phyloP scores from a whole-genome alignment of 1,139 yeast genomes.

The Saccharomyces hybrid region DNA sequence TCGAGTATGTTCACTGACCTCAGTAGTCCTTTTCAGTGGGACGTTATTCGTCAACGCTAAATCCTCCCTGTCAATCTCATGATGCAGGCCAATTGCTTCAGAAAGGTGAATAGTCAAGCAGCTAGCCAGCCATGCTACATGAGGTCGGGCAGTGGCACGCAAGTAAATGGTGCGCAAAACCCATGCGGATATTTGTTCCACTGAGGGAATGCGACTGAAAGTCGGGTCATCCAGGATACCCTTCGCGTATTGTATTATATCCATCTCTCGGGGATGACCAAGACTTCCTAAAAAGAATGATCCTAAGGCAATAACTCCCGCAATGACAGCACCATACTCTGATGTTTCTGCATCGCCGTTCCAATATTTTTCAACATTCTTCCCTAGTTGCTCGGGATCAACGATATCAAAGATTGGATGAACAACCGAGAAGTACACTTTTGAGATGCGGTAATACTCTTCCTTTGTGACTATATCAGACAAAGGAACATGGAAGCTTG shows the following conservation, averaged over 20 bases:
- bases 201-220: constrained; percentile 8
- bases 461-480: constrained; percentile 5
- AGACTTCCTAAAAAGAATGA: constrained; percentile 9
- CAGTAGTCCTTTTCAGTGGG: neutral
- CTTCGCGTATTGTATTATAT: constrained; percentile 8
- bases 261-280: constrained; percentile 11
- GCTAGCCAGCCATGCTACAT: constrained; percentile 11
- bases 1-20: constrained; percentile 4
- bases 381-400: constrained; percentile 1
- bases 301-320: constrained; percentile 9
- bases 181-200: constrained; percentile 10
- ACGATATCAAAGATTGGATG: constrained; percentile 9
- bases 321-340: constrained; percentile 9
- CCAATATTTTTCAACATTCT: constrained; percentile 4
- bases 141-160: constrained; percentile 10
- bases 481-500: constrained; percentile 2
- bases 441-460: constrained; percentile 5
- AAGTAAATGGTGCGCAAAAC: constrained; percentile 9
- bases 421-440: constrained; percentile 6
- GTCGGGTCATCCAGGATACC: constrained; percentile 9
- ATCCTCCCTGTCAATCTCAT: constrained; percentile 8
- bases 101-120: constrained; percentile 9
- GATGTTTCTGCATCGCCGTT: neutral
- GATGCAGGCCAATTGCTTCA: constrained; percentile 9
- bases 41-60: neutral